Evolutionary conservation across 768 basidiomycete species (phyloP).

Genomic region (Termitomyces heimii): DNA sequence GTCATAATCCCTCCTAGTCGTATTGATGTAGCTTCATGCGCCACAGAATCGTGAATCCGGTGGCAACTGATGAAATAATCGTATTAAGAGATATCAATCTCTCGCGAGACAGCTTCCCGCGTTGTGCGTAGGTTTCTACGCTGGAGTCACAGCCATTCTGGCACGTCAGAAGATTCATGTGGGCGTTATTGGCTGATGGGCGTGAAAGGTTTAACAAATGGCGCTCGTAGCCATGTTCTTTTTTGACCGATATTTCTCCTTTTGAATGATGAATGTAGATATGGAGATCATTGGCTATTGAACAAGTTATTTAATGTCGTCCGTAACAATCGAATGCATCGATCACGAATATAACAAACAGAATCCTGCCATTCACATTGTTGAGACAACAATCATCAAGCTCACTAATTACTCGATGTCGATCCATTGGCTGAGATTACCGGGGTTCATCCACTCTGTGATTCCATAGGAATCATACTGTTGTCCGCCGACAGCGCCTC

Average conservation of each 20-base stretch:
- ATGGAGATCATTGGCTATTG: too few relatives aligned
- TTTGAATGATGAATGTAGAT: background rate
- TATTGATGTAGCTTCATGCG: background rate
- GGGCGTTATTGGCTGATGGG: background rate
- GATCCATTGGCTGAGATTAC: slow-evolving; percentile 7
- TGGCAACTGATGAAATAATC: background rate
- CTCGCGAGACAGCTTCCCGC: background rate
- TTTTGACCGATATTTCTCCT: background rate
- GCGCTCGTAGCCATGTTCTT: background rate
- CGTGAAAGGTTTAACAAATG: background rate
- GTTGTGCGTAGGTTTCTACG: background rate
- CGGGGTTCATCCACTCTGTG: slow-evolving; percentile 13
- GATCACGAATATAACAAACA: too few relatives aligned
- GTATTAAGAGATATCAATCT: background rate
- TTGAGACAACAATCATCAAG: background rate
- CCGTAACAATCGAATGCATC: background rate
- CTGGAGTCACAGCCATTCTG: background rate
- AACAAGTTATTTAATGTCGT: background rate
- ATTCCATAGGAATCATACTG: slow-evolving; percentile 8
- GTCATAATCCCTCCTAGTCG: background rate
- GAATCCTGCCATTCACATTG: background rate
- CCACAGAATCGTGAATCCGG: background rate
- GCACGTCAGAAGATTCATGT: background rate
- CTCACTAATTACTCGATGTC: slow-evolving; percentile 27
- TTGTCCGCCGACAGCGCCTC: slow-evolving; percentile 4